Evolutionary conservation across 805 yeast genomes (phyloP).

Genomic region (Kodamaea hsintzibuensis): DNA sequence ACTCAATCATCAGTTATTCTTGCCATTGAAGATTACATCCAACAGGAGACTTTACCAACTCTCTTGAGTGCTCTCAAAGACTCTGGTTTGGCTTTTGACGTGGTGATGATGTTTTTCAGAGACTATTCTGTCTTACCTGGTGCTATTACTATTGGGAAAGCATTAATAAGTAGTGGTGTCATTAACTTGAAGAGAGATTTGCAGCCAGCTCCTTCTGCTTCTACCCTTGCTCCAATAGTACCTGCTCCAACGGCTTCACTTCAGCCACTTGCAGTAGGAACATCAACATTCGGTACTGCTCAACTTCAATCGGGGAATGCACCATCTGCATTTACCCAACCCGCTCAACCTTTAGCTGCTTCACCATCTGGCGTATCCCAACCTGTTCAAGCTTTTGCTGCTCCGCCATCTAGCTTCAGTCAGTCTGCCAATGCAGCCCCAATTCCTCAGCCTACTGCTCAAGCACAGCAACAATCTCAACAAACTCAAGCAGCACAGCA

Average conservation of each 20-base stretch:
- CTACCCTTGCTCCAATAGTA: constrained; percentile 8
- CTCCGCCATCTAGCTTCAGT: background rate
- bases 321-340: background rate
- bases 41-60: constrained; percentile 16
- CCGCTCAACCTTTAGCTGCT: too few species aligned
- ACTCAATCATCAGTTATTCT: constrained; percentile 19
- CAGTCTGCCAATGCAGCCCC: background rate
- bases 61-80: constrained; percentile 17
- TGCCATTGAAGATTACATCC: constrained; percentile 19
- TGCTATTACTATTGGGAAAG: constrained; percentile 14
- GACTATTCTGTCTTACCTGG: constrained; percentile 22
- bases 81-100: constrained; percentile 22
- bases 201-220: background rate
- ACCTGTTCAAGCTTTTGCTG: too few species aligned
- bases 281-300: background rate
- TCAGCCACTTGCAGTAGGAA: background rate
- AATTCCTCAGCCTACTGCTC: constrained; percentile 1
- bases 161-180: constrained; percentile 12
- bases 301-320: background rate
- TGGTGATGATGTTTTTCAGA: constrained; percentile 19
- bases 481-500: background rate
- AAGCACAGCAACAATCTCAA: constrained; percentile 1
- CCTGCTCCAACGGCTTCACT: constrained; percentile 10
- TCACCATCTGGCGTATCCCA: too few species aligned
- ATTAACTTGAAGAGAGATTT: constrained; percentile 6